Base-by-base conservation (phyloP, 1,139 yeast genomes). In the Wickerhamomyces sp. region DNA sequence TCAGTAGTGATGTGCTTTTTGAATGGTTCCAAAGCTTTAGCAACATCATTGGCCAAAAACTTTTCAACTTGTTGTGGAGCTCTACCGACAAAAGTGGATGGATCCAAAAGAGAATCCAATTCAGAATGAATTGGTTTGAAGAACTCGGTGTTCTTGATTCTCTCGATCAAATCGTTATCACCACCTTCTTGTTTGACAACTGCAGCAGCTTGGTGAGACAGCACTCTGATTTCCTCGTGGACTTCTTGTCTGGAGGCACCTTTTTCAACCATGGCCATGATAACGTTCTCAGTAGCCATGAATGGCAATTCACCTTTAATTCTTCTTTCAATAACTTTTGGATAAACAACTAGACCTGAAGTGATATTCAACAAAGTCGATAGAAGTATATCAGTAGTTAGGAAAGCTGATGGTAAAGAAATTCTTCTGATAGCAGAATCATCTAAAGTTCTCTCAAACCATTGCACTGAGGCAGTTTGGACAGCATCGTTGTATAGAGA, bases 141-240 rank as follows among this genome's bases (percentile, higher is more conserved):
- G 70, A 88, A 91, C 42, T 73, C 71, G 41, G 89, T 87, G 31
- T 70, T 72, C 64, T 72, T 78, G 55, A 91, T 72, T 58, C 98
- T 78, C 61, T 89, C 95, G 50, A 91, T 91, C 59, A 91, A 75
- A 61, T 91, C 98, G 55, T 91, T 91, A 60, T 91, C 99, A 45
- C 97, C 97, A 64, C 99, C 99, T 67, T 91, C 84, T 63, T 89
- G 96, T 66, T 91, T 91, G 38, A 91, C 98, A 42, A 89, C 96
- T 37, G 88, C 91, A 46, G 95, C 89, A 21, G 98, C 98, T 68
- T 91, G 93, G 62, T 91, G 98, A 25, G 96, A 86, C 44, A 91
- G 73, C 27, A 91, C 98, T 66, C 99, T 81, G 62, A 91, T 89
- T 66, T 86, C 85, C 70, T 91, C 99, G 65, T 91, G 99, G 58